Evolutionary conservation across 257 asterid species (phyloP).

Genomic region (Penstemon eatonii): DNA sequence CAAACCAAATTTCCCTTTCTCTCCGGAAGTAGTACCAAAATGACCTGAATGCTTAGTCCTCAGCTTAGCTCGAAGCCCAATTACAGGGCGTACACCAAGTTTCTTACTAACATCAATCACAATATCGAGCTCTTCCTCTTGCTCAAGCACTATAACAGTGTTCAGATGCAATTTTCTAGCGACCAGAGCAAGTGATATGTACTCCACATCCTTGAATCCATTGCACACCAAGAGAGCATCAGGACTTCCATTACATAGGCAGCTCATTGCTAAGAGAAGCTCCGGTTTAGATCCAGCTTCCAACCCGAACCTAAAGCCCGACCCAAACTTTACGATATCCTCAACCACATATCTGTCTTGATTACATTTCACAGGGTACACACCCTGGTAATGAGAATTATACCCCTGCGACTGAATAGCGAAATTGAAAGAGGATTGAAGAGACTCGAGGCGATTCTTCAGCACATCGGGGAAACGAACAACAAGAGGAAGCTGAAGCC

Average conservation of each 20-base stretch:
- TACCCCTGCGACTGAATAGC: conserved; percentile 72
- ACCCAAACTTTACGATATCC: conserved; percentile 85
- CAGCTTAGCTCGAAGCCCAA: conserved; percentile 89
- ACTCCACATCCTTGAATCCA: conserved; percentile 91
- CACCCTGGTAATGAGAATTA: conserved; percentile 84
- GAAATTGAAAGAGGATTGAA: conserved; percentile 63
- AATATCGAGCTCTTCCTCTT: conserved; percentile 81
- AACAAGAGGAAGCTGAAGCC: conserved; percentile 74
- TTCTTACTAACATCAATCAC: conserved; percentile 69
- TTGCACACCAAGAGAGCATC: conserved; percentile 85
- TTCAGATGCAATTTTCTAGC: conserved; percentile 76
- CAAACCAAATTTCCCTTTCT: conserved; percentile 91
- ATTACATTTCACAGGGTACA: conserved; percentile 93
- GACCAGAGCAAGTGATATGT: conserved; percentile 75
- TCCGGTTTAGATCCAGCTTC: conserved; percentile 99
- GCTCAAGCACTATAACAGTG: conserved; percentile 88
- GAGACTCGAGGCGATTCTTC: conserved; percentile 67
- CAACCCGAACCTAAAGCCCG: conserved; percentile 75
- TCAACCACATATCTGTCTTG: conserved; percentile 87
- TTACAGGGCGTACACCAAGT: conserved; percentile 73
- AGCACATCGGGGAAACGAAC: conserved; percentile 86
- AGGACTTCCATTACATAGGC: conserved; percentile 72
- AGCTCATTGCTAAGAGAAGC: conserved; percentile 90
- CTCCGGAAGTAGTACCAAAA: conserved; percentile 98
- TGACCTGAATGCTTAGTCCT: conserved; percentile 93